Evolutionary conservation across 108 stramenopile genomes (phyloP), one percentile per base, ranked within the genome.

Genomic region (Cyclostephanos invisitatus): DNA sequence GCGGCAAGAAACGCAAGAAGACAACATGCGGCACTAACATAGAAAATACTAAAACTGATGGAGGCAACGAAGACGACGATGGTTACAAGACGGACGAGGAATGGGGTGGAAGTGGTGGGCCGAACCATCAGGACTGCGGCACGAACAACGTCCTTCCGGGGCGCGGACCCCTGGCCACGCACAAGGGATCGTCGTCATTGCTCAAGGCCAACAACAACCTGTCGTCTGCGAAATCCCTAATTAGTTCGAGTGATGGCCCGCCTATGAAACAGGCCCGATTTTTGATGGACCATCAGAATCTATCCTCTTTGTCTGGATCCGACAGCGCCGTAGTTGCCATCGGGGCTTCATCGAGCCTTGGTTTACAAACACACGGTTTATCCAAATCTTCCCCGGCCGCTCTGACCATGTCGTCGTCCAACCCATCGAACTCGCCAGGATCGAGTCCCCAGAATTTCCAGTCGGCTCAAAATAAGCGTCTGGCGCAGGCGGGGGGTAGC

Each of bases 21-120:
- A 29, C 57, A 22, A 36, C 62, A 6, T 22, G 68, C 14, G 56
- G 56, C 27, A 53, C 29, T 36, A 37, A 7, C 32, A 32, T 35
- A 37, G 29, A 59, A 59, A 59, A 36, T 36, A 38, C 36, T 38
- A 56, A 68, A 57, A 64, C 64, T 18, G 44, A 67, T 27, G 70
- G 27, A 37, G 69, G 36, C 36, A 69, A 64, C 56, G 75, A 77
- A 27, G 77, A 70, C 21, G 77, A 77, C 25, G 77, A 67, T 48
- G 77, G 77, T 8, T 77, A 77, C 64, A 77, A 77, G 42, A 77
- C 77, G n/a, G 77, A 77, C 28, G 77, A 77, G 42, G 77, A 77
- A 35, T 70, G 70, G 66, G 70, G 77, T 69, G 77, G 73, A 0
- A 64, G 42, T 18, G 59, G 65, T 15, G 22, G 61, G 22, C 44